Evolutionary conservation across 257 asterid species (phyloP), one percentile per base, ranked within the genome.

Genomic region (Rauvolfia tetraphylla): DNA sequence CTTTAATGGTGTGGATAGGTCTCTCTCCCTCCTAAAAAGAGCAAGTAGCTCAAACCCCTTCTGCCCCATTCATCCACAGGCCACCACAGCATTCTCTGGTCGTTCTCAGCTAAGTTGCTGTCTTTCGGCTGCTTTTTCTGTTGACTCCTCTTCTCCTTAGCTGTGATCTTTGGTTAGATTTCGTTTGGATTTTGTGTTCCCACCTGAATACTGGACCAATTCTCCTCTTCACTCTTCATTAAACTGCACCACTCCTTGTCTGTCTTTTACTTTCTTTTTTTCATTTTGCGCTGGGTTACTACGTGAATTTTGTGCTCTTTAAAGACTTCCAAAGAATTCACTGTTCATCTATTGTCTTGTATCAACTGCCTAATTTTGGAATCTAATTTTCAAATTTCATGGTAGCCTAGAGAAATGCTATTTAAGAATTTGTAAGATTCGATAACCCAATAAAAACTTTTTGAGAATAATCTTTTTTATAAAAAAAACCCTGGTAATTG

Each of bases 121-220:
- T 81, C 78, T 70, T 23, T 41, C 27, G 36, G 75, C 72, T 78
- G 36, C 85, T 79, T 79, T 79, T 62, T 77, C 79, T 81, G 83
- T 75, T 68, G 75, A 68, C 81, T 73, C 65, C 75, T 76, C 65
- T 41, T 62, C 75, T 48, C 83, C 61, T 14, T 80, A 75, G 76
- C 81, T 42, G 81, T 68, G 78, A 79, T 75, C 84, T 67, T 79
- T 79, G 63, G 67, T 71, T 56, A 77, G 84, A 85, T 85, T 79
- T 79, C 56, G 72, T 77, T 81, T 75, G 83, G 85, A 81, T 82
- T 68, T 80, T 68, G 77, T 79, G 84, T 70, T 73, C 77, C 83
- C 84, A 77, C 83, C 83, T 82, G 81, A 75, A 77, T 72, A 27
- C 71, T 76, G 77, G 65, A 42, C 79, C 75, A 79, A 68, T 38